phyloP scores from a whole-genome alignment of 306 rosid species.

The Alnus glutinosa region DNA sequence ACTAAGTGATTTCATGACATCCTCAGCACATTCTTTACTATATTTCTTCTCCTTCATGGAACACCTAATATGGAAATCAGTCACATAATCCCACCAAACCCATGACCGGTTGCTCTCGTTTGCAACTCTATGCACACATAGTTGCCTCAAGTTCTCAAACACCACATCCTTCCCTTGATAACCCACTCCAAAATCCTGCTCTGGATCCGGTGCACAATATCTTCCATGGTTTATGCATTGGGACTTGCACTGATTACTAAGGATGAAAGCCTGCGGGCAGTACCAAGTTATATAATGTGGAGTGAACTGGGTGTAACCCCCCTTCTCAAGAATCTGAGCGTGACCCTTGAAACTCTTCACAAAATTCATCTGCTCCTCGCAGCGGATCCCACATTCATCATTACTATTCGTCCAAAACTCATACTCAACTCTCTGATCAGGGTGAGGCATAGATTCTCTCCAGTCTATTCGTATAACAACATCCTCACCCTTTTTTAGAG shows the following conservation, averaged over 20 bases:
- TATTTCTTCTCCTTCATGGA: conserved; percentile 94
- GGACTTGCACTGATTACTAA: conserved; percentile 72
- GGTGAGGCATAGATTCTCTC: conserved; percentile 90
- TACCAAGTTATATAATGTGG: conserved; percentile 97
- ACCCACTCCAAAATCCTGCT: conserved; percentile 72
- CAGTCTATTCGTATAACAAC: conserved; percentile 75
- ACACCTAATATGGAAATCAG: conserved; percentile 91
- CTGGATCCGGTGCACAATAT: conserved; percentile 93
- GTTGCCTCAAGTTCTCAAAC: conserved; percentile 89
- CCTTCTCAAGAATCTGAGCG: conserved; percentile 96
- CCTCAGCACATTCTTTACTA: conserved; percentile 82
- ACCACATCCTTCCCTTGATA: conserved; percentile 94
- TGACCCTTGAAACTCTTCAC: conserved; percentile 87
- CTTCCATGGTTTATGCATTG: conserved; percentile 92
- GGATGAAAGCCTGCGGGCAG: conserved; percentile 68
- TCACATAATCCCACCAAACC: conserved; percentile 99
- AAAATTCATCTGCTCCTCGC: conserved; percentile 85
- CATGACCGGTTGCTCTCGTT: conserved; percentile 74
- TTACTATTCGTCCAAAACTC: conserved; percentile 99
- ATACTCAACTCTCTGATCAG: conserved; percentile 84
- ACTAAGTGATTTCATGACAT: conserved; percentile 80
- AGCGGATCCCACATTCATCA: conserved; percentile 90
- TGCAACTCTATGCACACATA: conserved; percentile 91
- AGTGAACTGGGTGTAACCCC: conserved; percentile 71
- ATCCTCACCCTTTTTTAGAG: conserved; percentile 46